Percentiles rank a stretch among this genome's conserved stretches.
Evolutionary conservation across 2,329 filamentous ascomycete genomes (phyloP).

Genomic region (Sphaerulina vaccinii): DNA sequence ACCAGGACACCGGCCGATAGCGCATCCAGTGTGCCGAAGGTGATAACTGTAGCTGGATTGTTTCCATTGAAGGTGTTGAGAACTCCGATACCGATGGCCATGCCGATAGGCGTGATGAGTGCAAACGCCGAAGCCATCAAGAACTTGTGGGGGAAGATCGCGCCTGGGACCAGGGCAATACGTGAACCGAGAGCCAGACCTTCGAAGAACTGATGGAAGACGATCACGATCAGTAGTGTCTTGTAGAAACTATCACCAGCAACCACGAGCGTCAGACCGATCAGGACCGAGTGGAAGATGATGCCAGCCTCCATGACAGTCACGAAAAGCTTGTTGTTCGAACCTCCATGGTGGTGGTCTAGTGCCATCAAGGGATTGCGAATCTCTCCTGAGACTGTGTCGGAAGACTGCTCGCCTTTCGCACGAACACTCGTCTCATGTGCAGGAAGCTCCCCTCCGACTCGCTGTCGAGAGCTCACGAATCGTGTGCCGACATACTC

Average conservation of each 20-base stretch:
- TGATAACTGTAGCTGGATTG: slow-evolving; percentile 64
- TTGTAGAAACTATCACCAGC: slow-evolving; percentile 61
- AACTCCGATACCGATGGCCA: slow-evolving; percentile 76
- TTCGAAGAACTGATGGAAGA: slow-evolving; percentile 93
- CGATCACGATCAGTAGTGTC: slow-evolving; percentile 62
- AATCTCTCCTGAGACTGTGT: slow-evolving; percentile 2
- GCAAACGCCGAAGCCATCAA: slow-evolving; percentile 64
- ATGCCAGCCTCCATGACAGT: slow-evolving; percentile 79
- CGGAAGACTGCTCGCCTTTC: slow-evolving; percentile 11
- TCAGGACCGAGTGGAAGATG: slow-evolving; percentile 47
- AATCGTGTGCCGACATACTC: slow-evolving; percentile 56
- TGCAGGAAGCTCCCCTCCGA: slow-evolving; percentile 26
- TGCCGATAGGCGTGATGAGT: slow-evolving; percentile 72
- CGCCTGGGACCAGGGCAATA: slow-evolving; percentile 64
- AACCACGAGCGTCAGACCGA: slow-evolving; percentile 67
- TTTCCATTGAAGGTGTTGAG: slow-evolving; percentile 71
- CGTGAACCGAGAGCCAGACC: slow-evolving; percentile 85
- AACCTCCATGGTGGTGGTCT: slow-evolving; percentile 22
- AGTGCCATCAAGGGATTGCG: slow-evolving; percentile 50
- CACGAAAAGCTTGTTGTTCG: slow-evolving; percentile 45
- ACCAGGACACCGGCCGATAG: slow-evolving; percentile 71
- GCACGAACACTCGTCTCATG: slow-evolving; percentile 7
- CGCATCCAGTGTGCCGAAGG: slow-evolving; percentile 71
- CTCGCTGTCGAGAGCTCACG: slow-evolving; percentile 9
- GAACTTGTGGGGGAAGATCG: slow-evolving; percentile 50